These are phyloP conservation scores for Gigaspora rosea DNA, from an alignment of 192 early-diverging fungal genomes.

Conservation along the genomic window DNA sequence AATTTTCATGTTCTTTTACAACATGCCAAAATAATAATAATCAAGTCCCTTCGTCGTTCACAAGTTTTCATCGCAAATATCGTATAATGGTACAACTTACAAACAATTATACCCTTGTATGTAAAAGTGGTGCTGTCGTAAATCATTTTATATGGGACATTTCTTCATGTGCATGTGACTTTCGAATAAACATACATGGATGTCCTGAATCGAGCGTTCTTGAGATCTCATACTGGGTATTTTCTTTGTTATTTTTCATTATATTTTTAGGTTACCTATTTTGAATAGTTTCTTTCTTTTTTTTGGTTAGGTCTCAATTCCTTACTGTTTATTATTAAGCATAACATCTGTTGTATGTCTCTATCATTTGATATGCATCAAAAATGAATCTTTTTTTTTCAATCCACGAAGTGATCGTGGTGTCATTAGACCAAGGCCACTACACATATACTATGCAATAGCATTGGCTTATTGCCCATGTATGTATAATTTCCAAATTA, in stretches of 20 bases:
- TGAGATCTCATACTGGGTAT: neutral
- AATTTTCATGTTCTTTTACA: no score
- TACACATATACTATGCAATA: neutral
- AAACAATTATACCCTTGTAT: constrained; percentile 1
- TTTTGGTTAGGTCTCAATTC: neutral
- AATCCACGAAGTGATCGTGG: constrained; percentile 2
- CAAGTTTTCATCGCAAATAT: neutral
- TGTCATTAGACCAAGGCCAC: constrained; percentile 8
- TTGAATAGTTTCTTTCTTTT: no score
- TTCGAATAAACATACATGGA: constrained; percentile 17
- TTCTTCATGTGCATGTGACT: constrained; percentile 12
- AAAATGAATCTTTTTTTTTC: constrained; percentile 14
- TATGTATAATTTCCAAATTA: neutral
- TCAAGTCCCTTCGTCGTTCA: no score
- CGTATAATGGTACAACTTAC: neutral
- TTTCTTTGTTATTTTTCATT: no score
- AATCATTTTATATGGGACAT: constrained; percentile 16
- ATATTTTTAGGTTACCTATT: no score
- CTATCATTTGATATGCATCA: neutral
- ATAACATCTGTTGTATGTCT: neutral
- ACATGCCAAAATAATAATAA: no score
- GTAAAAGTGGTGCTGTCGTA: neutral
- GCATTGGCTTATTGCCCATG: constrained; percentile 1
- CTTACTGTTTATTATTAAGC: constrained; percentile 12
- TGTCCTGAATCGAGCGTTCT: neutral